Evolutionary conservation across 148 eudicot species (phyloP).

Genomic region (Linanthus parryae): DNA sequence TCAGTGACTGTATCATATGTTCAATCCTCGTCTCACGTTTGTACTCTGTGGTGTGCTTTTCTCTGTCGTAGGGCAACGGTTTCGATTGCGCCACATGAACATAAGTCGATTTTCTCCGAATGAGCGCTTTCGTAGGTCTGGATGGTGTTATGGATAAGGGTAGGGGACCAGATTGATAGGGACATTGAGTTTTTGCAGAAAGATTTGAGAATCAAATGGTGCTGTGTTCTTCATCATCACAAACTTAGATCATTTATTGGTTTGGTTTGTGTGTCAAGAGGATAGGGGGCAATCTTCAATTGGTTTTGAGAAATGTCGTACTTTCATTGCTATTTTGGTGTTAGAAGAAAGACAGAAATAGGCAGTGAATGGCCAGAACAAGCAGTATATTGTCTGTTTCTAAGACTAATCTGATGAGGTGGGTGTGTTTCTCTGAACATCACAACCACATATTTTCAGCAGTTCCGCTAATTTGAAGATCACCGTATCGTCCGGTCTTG

Average conservation of each 20-base stretch:
- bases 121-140: not conserved
- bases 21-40: not conserved
- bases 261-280: conserved; percentile 32
- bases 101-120: conserved; percentile 11
- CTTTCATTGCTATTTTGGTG: too few species aligned
- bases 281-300: conserved; percentile 42
- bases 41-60: too few species aligned
- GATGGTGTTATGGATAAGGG: conserved; percentile 21
- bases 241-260: conserved; percentile 19
- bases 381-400: too few species aligned
- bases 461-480: conserved; percentile 6
- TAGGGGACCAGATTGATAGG: conserved; percentile 9
- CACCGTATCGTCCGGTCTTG: not conserved
- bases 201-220: not conserved
- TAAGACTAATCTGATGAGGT: too few species aligned
- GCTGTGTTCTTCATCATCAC: not conserved
- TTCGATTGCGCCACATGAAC: too few species aligned
- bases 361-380: too few species aligned
- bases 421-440: too few species aligned
- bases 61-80: too few species aligned
- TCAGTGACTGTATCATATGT: conserved; percentile 6
- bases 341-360: too few species aligned
- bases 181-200: conserved; percentile 9
- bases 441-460: too few species aligned
- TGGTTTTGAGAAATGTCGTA: too few species aligned